phyloP scores from a whole-genome alignment of 192 early-diverging fungal species.

The Cladochytrium replicatum region DNA sequence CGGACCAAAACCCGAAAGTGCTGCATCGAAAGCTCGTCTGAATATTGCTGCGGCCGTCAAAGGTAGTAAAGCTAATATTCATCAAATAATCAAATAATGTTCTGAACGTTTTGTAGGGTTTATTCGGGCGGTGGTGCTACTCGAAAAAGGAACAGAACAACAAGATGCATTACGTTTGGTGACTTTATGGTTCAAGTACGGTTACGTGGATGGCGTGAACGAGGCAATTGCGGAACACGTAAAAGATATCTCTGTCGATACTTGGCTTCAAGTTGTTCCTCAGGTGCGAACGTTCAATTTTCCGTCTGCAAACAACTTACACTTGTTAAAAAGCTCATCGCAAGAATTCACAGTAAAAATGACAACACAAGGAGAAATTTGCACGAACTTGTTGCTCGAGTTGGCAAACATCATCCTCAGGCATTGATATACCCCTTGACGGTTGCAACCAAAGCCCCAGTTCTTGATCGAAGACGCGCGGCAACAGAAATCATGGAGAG shows the following conservation, averaged over 20 bases:
- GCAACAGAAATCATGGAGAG: slow-evolving; percentile 72
- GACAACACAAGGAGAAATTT: slow-evolving; percentile 57
- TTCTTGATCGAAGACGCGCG: slow-evolving; percentile 47
- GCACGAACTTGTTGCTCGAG: slow-evolving; percentile 62
- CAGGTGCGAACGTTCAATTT: slow-evolving; percentile 29
- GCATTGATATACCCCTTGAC: slow-evolving; percentile 81
- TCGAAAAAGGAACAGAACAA: slow-evolving; percentile 52
- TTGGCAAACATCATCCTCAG: slow-evolving; percentile 81
- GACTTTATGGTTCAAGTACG: slow-evolving; percentile 83
- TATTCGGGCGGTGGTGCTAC: slow-evolving; percentile 74
- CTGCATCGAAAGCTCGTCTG: slow-evolving; percentile 27
- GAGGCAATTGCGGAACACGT: slow-evolving; percentile 56
- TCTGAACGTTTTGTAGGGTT: slow-evolving; percentile 36
- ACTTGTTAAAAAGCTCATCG: slow-evolving; percentile 54
- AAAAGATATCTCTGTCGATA: slow-evolving; percentile 60
- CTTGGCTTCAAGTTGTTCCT: slow-evolving; percentile 89
- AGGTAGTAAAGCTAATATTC: slow-evolving; percentile 36
- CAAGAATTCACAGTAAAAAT: slow-evolving; percentile 62
- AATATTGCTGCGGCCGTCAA: slow-evolving; percentile 53
- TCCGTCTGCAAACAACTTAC: background rate
- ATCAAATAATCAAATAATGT: background rate
- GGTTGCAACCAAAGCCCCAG: slow-evolving; percentile 75
- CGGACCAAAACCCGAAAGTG: too few species aligned
- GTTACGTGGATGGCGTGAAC: slow-evolving; percentile 59
- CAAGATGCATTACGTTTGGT: slow-evolving; percentile 78